Percentiles rank a stretch among this genome's conserved stretches.
phyloP scores from a whole-genome alignment of 2,329 filamentous ascomycete genomes.

The Monosporascus sp. region DNA sequence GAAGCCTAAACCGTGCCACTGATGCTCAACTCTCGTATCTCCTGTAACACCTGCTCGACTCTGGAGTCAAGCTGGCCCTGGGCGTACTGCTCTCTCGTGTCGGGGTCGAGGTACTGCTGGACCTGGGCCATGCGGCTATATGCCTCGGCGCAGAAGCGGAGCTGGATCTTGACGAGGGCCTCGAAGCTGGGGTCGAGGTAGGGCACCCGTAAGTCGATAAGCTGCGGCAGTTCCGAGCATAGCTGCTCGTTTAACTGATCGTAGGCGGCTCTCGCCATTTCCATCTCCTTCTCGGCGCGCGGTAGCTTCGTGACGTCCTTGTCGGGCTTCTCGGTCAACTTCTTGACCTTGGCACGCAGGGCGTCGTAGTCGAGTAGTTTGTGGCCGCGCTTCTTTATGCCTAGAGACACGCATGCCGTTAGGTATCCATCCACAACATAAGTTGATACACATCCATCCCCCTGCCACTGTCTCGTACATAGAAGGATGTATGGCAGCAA shows the following conservation, averaged over 20 bases:
- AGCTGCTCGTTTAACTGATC: conserved; percentile 97
- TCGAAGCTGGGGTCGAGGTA: conserved; percentile 97
- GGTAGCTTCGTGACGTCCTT: conserved; percentile 97
- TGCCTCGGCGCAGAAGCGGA: conserved; percentile 95
- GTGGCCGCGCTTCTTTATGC: conserved; percentile 97
- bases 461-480: neutral
- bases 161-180: conserved; percentile 95
- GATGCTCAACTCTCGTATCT: conserved; percentile 96
- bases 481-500: neutral
- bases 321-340: conserved; percentile 95
- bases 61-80: conserved; percentile 84
- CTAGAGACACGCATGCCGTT: conserved; percentile 31
- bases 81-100: conserved; percentile 94
- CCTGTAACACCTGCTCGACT: conserved; percentile 92
- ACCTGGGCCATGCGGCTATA: conserved; percentile 98
- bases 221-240: conserved; percentile 84
- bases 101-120: conserved; percentile 94
- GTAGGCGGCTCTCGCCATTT: conserved; percentile 89
- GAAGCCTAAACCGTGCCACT: conserved; percentile 56
- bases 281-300: conserved; percentile 90
- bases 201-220: conserved; percentile 94
- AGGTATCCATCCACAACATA: neutral
- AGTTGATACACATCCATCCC: neutral
- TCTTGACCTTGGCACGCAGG: conserved; percentile 93
- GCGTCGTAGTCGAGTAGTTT: conserved; percentile 98